Evolutionary conservation across 2,329 filamentous ascomycete species (phyloP).

Genomic region (Diaporthe vaccinii): DNA sequence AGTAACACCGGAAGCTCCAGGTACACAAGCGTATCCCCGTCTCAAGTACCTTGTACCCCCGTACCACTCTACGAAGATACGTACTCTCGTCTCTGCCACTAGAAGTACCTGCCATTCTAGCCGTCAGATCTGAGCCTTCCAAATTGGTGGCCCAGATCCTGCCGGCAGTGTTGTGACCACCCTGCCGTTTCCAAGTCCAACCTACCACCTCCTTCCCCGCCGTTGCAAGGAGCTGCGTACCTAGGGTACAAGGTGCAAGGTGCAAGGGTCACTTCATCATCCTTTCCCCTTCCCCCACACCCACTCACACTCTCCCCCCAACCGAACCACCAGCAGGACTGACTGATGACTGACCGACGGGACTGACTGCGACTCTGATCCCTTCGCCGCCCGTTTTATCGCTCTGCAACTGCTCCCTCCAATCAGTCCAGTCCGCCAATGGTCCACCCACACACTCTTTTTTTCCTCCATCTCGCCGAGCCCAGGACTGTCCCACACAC

Average conservation of each 20-base stretch:
- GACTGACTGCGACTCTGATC: background rate
- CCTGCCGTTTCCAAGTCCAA: background rate
- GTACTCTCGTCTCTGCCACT: background rate
- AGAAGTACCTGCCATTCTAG: constrained; percentile 13
- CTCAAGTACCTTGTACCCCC: background rate
- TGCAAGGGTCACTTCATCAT: background rate
- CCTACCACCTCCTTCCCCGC: background rate
- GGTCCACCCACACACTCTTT: background rate
- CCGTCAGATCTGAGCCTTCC: constrained; percentile 32
- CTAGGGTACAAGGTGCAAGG: background rate
- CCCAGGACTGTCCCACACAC: background rate
- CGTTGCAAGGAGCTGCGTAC: constrained; percentile 19
- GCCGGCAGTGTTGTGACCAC: constrained; percentile 21
- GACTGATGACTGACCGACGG: background rate
- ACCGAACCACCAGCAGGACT: background rate
- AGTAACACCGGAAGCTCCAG: background rate
- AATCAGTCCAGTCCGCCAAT: background rate
- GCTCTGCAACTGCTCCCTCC: background rate
- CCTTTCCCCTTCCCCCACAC: background rate
- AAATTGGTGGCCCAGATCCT: constrained; percentile 20
- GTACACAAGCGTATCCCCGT: background rate
- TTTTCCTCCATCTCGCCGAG: constrained; percentile 11
- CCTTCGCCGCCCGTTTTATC: background rate
- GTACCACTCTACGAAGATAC: background rate
- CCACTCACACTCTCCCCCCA: background rate